phyloP scores from a whole-genome alignment of 371 early-diverging fungal species.

The Mucor sp. region DNA sequence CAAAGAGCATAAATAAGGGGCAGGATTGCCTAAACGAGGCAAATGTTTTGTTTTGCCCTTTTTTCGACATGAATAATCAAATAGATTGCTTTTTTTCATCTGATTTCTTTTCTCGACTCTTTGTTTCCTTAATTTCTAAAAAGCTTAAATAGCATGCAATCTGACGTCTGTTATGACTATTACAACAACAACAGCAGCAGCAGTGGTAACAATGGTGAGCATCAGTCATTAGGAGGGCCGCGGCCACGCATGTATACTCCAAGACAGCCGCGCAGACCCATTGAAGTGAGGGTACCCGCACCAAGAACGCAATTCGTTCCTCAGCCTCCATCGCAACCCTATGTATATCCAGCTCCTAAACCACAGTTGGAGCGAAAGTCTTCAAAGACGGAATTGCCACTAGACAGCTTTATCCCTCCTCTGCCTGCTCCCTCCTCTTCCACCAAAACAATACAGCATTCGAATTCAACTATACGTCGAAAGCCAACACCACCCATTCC shows the following conservation, averaged over 20 bases:
- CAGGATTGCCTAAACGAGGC: not conserved
- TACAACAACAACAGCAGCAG: not conserved
- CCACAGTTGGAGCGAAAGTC: conserved; percentile 7
- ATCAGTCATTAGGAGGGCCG: conserved; percentile 8
- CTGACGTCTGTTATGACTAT: not conserved
- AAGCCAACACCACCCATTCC: conserved; percentile 8
- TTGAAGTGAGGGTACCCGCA: not conserved
- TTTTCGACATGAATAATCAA: not conserved
- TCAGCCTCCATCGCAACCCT: not conserved
- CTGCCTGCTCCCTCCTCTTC: conserved; percentile 1
- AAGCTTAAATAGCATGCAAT: conserved; percentile 5
- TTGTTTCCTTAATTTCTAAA: conserved; percentile 1
- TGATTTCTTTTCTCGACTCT: not conserved
- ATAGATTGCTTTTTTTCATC: not conserved
- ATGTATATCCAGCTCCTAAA: conserved; percentile 15
- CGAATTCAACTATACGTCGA: not conserved
- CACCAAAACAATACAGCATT: not conserved
- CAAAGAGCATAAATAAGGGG: not conserved
- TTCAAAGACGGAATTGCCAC: conserved; percentile 16
- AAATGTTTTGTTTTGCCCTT: conserved; percentile 5
- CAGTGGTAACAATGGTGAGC: not conserved
- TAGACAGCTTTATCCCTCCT: not conserved
- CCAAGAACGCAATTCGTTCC: not conserved
- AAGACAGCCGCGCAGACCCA: conserved; percentile 1
- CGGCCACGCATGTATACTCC: not conserved